Base-by-base conservation (phyloP, 2,329 filamentous ascomycete species). In the Didymella keratinophila region DNA sequence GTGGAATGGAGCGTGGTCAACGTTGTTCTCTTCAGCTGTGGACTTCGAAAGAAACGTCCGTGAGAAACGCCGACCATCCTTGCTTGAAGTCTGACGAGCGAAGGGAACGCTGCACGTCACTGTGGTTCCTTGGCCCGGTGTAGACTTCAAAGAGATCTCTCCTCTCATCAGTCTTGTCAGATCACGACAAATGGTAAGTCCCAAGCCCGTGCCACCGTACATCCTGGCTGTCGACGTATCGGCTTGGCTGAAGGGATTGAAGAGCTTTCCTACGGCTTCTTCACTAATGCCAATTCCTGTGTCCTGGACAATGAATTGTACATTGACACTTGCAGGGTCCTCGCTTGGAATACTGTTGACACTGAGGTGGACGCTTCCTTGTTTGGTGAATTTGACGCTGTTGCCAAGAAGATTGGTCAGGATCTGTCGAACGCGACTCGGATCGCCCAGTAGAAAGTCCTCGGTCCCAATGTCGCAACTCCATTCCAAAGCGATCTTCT, bases 401-500 rank as follows among this genome's bases (percentile, higher is more conserved):
- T 79, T 79, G 11, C 76, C 77, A 18, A 80, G 56, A 1, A 79
- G 65, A 12, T 69, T 70, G 12, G 66, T 65, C 7, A 78, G 60
- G 3, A 79, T 71, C 30, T 65, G 63, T 4, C 77, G 65, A 16
- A 78, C 41, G 27, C 77, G 67, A 46, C 66, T 71, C 1, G 76
- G 71, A 55, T 79, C 78, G 0, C 78, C 78, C 63, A 79, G 73
- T 16, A 80, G 75, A 23, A 78, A 67, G 28, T 83, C 73, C 51
- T 53, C 49, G 7, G 85, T 80, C 0, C 82, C 86, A 28, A 86
- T 66, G 3, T 82, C 83, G 49, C 82, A 84, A 8, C 82, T 78
- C 62, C 86, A 85, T 20, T 83, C 85, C 65, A 84, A 85, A 2
- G 81, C 81, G 43, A 87, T 76, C 2, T 84, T 84, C 78, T 47